Evolutionary conservation across 306 rosid species (phyloP), one percentile per base, ranked within the genome.

Genomic region (Dicorynia guianensis): DNA sequence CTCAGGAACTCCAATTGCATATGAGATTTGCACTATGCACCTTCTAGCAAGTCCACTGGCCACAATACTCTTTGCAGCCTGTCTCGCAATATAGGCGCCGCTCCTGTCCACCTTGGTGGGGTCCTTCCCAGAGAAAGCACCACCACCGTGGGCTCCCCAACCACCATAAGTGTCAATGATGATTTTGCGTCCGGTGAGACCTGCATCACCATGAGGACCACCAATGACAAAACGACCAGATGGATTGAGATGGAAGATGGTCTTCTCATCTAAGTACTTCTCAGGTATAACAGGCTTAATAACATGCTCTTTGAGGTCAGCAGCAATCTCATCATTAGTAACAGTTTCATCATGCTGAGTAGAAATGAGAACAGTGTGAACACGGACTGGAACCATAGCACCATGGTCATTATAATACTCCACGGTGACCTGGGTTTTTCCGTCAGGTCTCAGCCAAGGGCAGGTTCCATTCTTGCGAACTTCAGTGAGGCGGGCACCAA

Each of bases 361-460:
- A 39, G 87, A 84, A 64, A 84, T 80, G 36, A 84, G 85, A 50
- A 83, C 84, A 1, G 87, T 83, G 68, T 83, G 87, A 57, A 83
- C 76, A 18, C 87, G 87, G 14, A 79, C 68, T 8, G 84, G 87
- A 40, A 83, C 84, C 87, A 75, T 79, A 38, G 87, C 87, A n/a
- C 87, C 87, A 30, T 53, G 14, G 77, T 84, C 87, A 38, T 76
- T 84, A 78, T 66, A 71, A 79, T 84, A 84, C 36, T 84, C 87
- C 10, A 84, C 87, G 0, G 82, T 84, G 62, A 84, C 87, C 75
- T 84, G 87, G 7, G 87, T 84, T 59, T 84, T 84, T 1, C 87
- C 87, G 39, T 84, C 87, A 57, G 87, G 87, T 76, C 87, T 84
- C 87, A 80, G 58, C 87, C 82, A 84, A 9, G 87, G 48, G 73